Evolutionary conservation across 306 rosid species (phyloP), one percentile per base, ranked within the genome.

Genomic region (Argentina anserina): DNA sequence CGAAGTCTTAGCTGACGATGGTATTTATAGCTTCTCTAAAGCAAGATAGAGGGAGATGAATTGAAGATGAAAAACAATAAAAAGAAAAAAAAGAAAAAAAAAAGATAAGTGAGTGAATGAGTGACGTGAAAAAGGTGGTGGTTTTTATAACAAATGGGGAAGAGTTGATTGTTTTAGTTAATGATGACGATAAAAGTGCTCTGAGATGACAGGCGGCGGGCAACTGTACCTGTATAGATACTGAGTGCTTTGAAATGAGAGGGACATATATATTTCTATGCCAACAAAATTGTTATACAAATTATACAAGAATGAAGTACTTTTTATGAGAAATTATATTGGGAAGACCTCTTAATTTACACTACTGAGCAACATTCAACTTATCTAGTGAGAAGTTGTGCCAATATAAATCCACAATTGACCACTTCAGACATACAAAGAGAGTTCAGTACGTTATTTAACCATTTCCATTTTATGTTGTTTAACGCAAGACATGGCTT

Each of bases 61-160:
- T 40, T 60, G 23, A 29, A 65, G 74, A n/a, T 31, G 5, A 39
- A 26, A 36, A 28, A 55, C 49, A 53, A 64, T 37, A 23, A 65
- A 70, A 53, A 70, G 1, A 34, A 34, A 9, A 52, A 29, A 50
- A 29, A 14, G 23, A 60, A 3, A 7, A 23, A 37, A 55, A 40
- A 39, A 42, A 61, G 40, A 61, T 60, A 36, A 41, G 39, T 21
- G 72, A 42, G 31, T 9, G 70, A 69, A 61, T 62, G 80, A 53
- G n/a, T 84, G 84, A 78, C 85, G 85, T 84, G 85, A 79, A 79
- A 76, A 59, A 67, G 77, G 86, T 86, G 89, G 77, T 74, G 74
- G 77, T 53, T 67, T 67, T 75, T 66, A 61, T 47, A 74, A 58
- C 17, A 42, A 65, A 71, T 17, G 47, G 28, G 25, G n/a, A n/a